Evolutionary conservation across 108 stramenopile species (phyloP).

Genomic region (Nitzschia palea): DNA sequence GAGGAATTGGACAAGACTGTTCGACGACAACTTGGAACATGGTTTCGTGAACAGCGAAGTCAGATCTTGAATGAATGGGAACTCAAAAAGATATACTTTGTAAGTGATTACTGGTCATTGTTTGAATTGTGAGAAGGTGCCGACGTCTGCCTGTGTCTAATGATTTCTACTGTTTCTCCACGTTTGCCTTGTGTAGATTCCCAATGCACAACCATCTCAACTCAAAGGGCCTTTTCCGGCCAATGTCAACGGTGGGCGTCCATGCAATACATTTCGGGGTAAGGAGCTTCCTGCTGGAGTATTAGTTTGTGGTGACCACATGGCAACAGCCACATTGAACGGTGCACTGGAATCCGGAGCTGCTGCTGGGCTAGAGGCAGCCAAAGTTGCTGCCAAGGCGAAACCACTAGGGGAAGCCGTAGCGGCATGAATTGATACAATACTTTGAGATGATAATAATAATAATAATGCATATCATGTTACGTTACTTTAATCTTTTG

Average conservation of each 20-base stretch:
- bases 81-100: slow-evolving; percentile 64
- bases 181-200: slow-evolving; percentile 36
- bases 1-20: slow-evolving; percentile 62
- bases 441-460: neutral
- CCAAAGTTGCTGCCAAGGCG: slow-evolving; percentile 4
- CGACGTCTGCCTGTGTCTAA: too few species aligned
- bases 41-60: slow-evolving; percentile 58
- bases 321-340: slow-evolving; percentile 87
- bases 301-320: slow-evolving; percentile 84
- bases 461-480: neutral
- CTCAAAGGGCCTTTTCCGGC: slow-evolving; percentile 47
- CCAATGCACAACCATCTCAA: slow-evolving; percentile 80
- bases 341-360: slow-evolving; percentile 85
- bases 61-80: slow-evolving; percentile 58
- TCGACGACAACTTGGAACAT: slow-evolving; percentile 55
- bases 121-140: neutral
- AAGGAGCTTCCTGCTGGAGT: slow-evolving; percentile 58
- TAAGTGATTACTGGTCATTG: slow-evolving; percentile 1
- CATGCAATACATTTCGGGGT: slow-evolving; percentile 45
- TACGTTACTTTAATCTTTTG: neutral
- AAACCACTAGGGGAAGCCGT: neutral
- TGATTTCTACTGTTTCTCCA: neutral
- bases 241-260: slow-evolving; percentile 70
- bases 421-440: neutral
- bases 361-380: slow-evolving; percentile 61